phyloP scores from a whole-genome alignment of 345 rosid genomes.

The Pelargonium nanum region DNA sequence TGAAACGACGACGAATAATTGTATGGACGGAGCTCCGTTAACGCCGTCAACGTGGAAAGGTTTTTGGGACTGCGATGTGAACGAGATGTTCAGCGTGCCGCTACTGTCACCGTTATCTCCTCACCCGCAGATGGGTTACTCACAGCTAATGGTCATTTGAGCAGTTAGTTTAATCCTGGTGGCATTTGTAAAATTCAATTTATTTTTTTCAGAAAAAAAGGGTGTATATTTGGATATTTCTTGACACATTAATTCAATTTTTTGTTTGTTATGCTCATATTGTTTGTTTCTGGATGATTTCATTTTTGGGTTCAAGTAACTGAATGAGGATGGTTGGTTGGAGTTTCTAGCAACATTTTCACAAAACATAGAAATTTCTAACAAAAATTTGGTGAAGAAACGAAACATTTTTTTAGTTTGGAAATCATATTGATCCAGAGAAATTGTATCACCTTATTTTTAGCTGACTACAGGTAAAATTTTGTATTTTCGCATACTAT shows the following conservation, averaged over 20 bases:
- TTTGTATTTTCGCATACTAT: no score
- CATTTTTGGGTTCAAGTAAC: no score
- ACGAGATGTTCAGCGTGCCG: constrained; percentile 2
- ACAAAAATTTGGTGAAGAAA: no score
- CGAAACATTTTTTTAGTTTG: no score
- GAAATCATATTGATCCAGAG: no score
- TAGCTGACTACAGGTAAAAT: no score
- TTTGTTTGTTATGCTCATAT: background rate
- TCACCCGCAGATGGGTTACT: constrained; percentile 8
- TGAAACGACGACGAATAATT: background rate
- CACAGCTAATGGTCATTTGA: constrained; percentile 14
- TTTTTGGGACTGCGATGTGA: constrained; percentile 20
- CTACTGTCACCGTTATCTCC: constrained; percentile 16
- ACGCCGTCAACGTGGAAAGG: constrained; percentile 35
- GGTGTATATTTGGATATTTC: background rate
- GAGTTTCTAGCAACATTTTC: no score
- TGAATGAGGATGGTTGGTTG: no score
- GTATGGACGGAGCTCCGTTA: constrained; percentile 9
- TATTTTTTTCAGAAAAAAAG: background rate
- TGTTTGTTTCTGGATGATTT: background rate
- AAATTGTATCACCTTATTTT: no score
- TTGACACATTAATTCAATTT: no score
- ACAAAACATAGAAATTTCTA: no score
- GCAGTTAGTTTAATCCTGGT: background rate
- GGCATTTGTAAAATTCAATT: background rate